These are phyloP conservation scores for Seminavis robusta DNA, from an alignment of 108 stramenopile genomes.

Conservation along the genomic window DNA sequence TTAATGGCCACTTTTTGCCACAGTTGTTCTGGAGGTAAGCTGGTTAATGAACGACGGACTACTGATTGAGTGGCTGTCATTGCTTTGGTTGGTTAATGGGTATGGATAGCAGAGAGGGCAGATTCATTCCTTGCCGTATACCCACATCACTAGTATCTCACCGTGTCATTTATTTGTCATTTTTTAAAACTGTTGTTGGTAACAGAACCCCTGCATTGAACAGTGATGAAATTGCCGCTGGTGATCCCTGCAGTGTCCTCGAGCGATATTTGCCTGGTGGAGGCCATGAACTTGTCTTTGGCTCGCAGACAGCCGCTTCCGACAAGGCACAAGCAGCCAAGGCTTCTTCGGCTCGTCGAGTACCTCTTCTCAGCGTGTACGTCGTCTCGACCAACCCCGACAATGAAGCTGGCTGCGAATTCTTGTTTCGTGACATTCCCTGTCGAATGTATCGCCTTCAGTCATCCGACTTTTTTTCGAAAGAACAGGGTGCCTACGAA, in stretches of 20 bases:
- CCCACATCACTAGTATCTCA: too few species aligned
- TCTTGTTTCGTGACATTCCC: constrained; percentile 43
- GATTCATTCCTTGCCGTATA: too few species aligned
- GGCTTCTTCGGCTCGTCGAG: not conserved
- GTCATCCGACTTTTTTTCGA: constrained; percentile 57
- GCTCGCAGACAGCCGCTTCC: constrained; percentile 11
- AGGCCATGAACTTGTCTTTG: constrained; percentile 19
- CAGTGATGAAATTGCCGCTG: constrained; percentile 10
- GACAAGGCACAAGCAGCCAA: not conserved
- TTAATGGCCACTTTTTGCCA: constrained; percentile 28
- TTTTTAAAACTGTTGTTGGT: not conserved
- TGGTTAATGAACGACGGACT: not conserved
- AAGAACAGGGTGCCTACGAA: constrained; percentile 56
- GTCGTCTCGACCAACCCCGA: constrained; percentile 53
- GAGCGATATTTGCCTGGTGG: constrained; percentile 12
- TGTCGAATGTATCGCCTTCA: constrained; percentile 41
- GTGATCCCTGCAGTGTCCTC: constrained; percentile 15
- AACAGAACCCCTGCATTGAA: constrained; percentile 17
- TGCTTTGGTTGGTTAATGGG: not conserved
- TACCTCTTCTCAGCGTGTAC: constrained; percentile 33
- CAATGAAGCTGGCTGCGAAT: constrained; percentile 20
- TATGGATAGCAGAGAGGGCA: too few species aligned
- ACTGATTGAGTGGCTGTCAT: not conserved
- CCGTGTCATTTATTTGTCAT: too few species aligned
- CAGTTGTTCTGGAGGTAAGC: constrained; percentile 65